phyloP scores from a whole-genome alignment of 1,139 yeast genomes.

The Geotrichum candidum region DNA sequence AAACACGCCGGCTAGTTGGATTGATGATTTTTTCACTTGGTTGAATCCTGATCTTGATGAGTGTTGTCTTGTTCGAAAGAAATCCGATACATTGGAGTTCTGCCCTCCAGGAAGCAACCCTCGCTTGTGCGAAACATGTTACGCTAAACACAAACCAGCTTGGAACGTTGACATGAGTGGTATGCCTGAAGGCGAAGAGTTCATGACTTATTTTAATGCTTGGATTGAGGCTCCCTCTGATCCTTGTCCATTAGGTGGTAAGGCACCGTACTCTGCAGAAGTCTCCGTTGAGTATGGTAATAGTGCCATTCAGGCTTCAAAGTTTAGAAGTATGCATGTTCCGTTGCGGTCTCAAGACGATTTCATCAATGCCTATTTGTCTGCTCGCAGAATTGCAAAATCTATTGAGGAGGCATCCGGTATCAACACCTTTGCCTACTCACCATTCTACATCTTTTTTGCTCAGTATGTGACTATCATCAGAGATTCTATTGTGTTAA shows the following conservation, averaged over 20 bases:
- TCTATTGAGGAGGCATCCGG: conserved; percentile 46
- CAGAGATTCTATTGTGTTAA: conserved; percentile 48
- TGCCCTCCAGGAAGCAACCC: conserved; percentile 68
- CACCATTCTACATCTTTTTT: conserved; percentile 87
- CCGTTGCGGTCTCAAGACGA: conserved; percentile 81
- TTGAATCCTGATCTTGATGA: conserved; percentile 79
- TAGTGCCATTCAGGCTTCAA: conserved; percentile 48
- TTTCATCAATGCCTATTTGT: conserved; percentile 71
- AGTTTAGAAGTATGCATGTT: conserved; percentile 72
- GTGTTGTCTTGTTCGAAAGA: conserved; percentile 58
- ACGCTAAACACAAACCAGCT: conserved; percentile 46
- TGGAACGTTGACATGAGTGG: conserved; percentile 79
- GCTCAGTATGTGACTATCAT: conserved; percentile 75
- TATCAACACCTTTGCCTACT: conserved; percentile 75
- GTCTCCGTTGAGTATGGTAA: conserved; percentile 42
- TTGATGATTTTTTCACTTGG: conserved; percentile 85
- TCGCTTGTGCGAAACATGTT: conserved; percentile 70
- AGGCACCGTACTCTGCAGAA: conserved; percentile 77
- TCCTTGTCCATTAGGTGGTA: conserved; percentile 93
- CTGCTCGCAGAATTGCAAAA: conserved; percentile 62
- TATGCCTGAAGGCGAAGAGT: conserved; percentile 70
- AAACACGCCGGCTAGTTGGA: conserved; percentile 87
- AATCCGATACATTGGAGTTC: conserved; percentile 37
- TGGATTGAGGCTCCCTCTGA: conserved; percentile 87
- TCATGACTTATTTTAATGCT: conserved; percentile 62